phyloP scores from a whole-genome alignment of 1,284 basidiomycete genomes.

The Phylloboletellus chloephorus region DNA sequence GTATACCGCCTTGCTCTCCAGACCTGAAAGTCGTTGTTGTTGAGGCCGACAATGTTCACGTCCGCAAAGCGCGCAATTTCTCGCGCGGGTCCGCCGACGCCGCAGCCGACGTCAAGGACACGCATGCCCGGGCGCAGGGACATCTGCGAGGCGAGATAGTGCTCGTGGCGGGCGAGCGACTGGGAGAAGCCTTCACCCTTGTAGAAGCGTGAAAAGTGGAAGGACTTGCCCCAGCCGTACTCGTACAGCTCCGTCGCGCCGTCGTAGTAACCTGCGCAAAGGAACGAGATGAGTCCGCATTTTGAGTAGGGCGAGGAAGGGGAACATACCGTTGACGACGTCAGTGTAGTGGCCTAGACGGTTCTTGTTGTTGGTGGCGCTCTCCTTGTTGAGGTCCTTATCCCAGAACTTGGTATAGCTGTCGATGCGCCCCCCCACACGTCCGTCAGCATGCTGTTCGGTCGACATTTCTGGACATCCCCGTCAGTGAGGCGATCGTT shows the following conservation, averaged over 20 bases:
- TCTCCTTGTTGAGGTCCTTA: conserved; percentile 75
- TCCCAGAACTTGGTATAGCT: conserved; percentile 96
- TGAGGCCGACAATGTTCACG: conserved; percentile 82
- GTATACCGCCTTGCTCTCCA: conserved; percentile 84
- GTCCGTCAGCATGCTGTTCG: conserved; percentile 53
- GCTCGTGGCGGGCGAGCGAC: conserved; percentile 92
- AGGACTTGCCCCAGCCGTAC: conserved; percentile 90
- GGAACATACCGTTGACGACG: conserved; percentile 80
- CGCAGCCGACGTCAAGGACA: conserved; percentile 97
- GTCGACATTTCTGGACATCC: conserved; percentile 10
- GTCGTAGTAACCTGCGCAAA: conserved; percentile 81
- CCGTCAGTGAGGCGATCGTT: conserved; percentile 1
- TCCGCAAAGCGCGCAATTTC: conserved; percentile 94
- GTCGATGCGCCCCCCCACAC: conserved; percentile 77
- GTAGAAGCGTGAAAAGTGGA: conserved; percentile 99
- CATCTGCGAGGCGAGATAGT: conserved; percentile 92
- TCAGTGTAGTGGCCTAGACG: conserved; percentile 86
- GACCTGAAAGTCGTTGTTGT: conserved; percentile 98
- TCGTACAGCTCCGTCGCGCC: conserved; percentile 97
- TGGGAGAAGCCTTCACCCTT: conserved; percentile 86
- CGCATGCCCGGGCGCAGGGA: conserved; percentile 82
- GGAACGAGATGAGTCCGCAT: neutral
- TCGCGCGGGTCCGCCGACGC: conserved; percentile 94
- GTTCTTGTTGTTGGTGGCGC: conserved; percentile 62
- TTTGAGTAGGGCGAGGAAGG: neutral